Percentiles rank a stretch among this genome's conserved stretches.
Evolutionary conservation across 2,329 filamentous ascomycete genomes (phyloP).

Genomic region (Aspergillus sp.): DNA sequence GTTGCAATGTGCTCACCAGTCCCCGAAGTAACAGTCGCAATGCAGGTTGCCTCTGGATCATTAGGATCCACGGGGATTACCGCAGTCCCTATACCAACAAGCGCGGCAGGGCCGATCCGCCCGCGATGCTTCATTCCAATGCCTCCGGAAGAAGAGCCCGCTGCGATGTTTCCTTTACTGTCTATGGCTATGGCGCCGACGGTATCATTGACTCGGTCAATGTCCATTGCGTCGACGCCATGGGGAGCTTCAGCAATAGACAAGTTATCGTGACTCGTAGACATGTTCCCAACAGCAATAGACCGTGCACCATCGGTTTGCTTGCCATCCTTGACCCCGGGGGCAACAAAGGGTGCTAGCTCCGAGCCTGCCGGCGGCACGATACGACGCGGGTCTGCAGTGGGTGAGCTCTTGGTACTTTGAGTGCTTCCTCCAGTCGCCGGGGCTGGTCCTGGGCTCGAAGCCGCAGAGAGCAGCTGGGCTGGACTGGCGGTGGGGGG

Average conservation of each 20-base stretch:
- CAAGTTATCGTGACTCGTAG: neutral
- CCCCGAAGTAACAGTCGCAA: constrained; percentile 86
- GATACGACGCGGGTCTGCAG: neutral
- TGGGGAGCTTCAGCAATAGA: neutral
- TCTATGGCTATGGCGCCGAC: constrained; percentile 96
- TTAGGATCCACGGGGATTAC: constrained; percentile 75
- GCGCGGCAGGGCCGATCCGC: constrained; percentile 84
- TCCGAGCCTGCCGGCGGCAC: constrained; percentile 1
- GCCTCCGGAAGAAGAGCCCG: constrained; percentile 91
- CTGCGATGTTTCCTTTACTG: constrained; percentile 80
- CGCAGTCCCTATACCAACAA: constrained; percentile 87
- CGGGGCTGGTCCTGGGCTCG: neutral
- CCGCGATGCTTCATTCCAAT: constrained; percentile 98
- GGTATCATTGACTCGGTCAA: constrained; percentile 81
- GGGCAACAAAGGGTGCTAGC: neutral
- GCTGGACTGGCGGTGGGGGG: constrained; percentile 26
- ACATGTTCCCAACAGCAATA: neutral
- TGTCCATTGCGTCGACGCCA: constrained; percentile 14
- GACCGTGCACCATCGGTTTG: constrained; percentile 11
- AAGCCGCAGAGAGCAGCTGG: constrained; percentile 15
- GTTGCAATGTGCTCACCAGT: constrained; percentile 98
- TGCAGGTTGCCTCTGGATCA: constrained; percentile 68
- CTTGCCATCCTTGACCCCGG: constrained; percentile 5
- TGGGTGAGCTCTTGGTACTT: neutral
- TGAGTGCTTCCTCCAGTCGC: neutral